Percentiles rank a stretch among this genome's conserved stretches.
phyloP scores from a whole-genome alignment of 768 basidiomycete genomes.

The Termitomyces eurrhizus region DNA sequence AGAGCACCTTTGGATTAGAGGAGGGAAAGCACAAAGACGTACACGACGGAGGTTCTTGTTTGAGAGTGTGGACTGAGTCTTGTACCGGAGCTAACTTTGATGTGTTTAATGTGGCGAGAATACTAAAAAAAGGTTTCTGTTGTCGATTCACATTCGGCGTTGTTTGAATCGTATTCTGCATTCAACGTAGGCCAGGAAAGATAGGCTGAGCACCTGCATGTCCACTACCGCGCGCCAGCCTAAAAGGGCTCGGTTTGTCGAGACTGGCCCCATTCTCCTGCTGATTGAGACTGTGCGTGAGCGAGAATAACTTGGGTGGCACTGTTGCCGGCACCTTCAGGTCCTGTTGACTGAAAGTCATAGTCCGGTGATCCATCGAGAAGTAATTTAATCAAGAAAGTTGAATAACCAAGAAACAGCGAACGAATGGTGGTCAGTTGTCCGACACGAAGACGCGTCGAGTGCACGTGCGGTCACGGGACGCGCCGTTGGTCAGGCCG shows the following conservation, averaged over 20 bases:
- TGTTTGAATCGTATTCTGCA: slow-evolving; percentile 3
- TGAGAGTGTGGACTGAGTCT: neutral
- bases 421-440: neutral
- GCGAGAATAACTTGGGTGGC: slow-evolving; percentile 10
- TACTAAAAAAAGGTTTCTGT: neutral
- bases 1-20: neutral
- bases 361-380: neutral
- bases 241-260: neutral
- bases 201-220: slow-evolving; percentile 1
- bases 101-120: neutral
- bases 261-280: slow-evolving; percentile 7
- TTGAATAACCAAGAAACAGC: neutral
- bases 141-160: neutral
- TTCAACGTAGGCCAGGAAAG: slow-evolving; percentile 12
- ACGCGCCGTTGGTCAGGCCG: too few relatives aligned
- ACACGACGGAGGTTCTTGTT: neutral
- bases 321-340: neutral
- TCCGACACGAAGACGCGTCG: too few relatives aligned
- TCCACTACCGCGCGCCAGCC: slow-evolving; percentile 1
- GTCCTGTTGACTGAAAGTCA: neutral
- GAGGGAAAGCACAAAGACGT: neutral
- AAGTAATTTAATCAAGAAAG: neutral
- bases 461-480: neutral
- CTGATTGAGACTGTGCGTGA: slow-evolving; percentile 13
- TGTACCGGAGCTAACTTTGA: neutral